These are phyloP conservation scores for Fagopyrum tataricum DNA, from an alignment of 148 eudicot species.

Conservation along the genomic window DNA sequence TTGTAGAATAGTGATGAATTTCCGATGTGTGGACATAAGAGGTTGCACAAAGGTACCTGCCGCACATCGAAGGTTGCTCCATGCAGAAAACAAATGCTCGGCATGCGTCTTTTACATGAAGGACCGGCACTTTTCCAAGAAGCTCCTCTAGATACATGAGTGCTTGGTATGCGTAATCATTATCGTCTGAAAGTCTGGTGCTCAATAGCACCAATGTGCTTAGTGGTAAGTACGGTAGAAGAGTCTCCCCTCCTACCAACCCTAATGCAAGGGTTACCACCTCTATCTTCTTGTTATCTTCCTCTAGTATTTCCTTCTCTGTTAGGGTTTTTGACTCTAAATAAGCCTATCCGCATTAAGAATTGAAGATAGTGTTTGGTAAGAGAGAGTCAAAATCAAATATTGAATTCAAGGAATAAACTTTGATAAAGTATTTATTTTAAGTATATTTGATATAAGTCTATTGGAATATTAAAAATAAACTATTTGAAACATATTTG, in stretches of 20 bases:
- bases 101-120: slow-evolving; percentile 40
- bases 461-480: too few relatives aligned
- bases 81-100: slow-evolving; percentile 47
- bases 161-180: background rate
- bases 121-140: slow-evolving; percentile 34
- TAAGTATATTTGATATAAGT: too few relatives aligned
- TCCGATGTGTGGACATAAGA: slow-evolving; percentile 29
- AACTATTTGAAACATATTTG: too few relatives aligned
- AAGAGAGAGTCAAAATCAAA: too few relatives aligned
- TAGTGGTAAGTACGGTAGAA: slow-evolving; percentile 14
- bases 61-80: slow-evolving; percentile 24
- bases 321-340: slow-evolving; percentile 36
- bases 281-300: slow-evolving; percentile 10
- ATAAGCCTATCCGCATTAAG: slow-evolving; percentile 39
- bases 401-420: too few relatives aligned
- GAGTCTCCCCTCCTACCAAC: slow-evolving; percentile 37
- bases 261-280: slow-evolving; percentile 31
- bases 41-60: slow-evolving; percentile 41
- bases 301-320: slow-evolving; percentile 32
- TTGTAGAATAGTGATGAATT: slow-evolving; percentile 23
- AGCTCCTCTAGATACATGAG: slow-evolving; percentile 26
- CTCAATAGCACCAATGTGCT: background rate
- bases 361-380: too few relatives aligned
- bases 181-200: background rate
- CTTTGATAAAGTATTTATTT: too few relatives aligned